Evolutionary conservation across 140 eudicot genomes (phyloP).

Genomic region (Stevia rebaudiana): DNA sequence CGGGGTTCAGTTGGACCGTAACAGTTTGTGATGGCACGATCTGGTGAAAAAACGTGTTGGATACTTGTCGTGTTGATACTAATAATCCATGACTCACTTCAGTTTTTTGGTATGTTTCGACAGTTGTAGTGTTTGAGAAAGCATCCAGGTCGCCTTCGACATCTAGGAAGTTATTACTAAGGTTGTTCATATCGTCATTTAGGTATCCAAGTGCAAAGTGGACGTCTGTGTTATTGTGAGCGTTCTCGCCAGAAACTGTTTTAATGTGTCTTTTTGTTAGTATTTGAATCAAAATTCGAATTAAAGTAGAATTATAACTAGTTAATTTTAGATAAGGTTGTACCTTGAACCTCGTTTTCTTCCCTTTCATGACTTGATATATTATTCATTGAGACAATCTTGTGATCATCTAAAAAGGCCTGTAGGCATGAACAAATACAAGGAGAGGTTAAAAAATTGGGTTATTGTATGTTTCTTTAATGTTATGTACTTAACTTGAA

Average conservation of each 20-base stretch:
- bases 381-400: slow-evolving; percentile 45
- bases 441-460: no score
- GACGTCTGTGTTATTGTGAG: slow-evolving; percentile 21
- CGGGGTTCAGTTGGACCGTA: slow-evolving; percentile 52
- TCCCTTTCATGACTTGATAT: slow-evolving; percentile 35
- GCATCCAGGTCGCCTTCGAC: slow-evolving; percentile 54
- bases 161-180: slow-evolving; percentile 40
- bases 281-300: not conserved
- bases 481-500: no score
- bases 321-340: not conserved
- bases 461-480: no score
- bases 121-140: slow-evolving; percentile 45
- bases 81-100: slow-evolving; percentile 54
- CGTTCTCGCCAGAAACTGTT: slow-evolving; percentile 45
- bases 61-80: slow-evolving; percentile 57
- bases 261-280: not conserved
- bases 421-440: slow-evolving; percentile 16
- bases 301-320: not conserved
- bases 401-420: slow-evolving; percentile 46
- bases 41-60: slow-evolving; percentile 68
- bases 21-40: slow-evolving; percentile 64
- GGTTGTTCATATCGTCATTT: slow-evolving; percentile 25
- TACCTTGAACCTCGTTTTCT: slow-evolving; percentile 50
- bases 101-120: slow-evolving; percentile 56
- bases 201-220: slow-evolving; percentile 30